phyloP scores from a whole-genome alignment of 768 basidiomycete genomes.

The Leccinum arenicola region DNA sequence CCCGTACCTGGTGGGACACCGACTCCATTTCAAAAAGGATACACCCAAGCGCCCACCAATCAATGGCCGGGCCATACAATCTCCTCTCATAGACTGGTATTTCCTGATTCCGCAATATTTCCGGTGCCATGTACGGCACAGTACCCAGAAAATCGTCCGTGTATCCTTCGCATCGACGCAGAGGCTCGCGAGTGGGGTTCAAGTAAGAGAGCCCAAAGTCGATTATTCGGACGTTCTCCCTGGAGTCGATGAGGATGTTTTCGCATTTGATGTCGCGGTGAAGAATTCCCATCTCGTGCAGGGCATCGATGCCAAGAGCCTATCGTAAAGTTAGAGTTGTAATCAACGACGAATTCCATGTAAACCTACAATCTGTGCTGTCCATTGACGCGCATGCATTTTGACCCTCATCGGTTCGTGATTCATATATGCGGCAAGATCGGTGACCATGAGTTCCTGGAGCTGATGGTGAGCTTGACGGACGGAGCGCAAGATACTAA shows the following conservation, averaged over 20 bases:
- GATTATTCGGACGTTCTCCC: conserved; percentile 38
- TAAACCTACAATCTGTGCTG: conserved; percentile 37
- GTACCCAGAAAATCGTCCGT: conserved; percentile 34
- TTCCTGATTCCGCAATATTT: conserved; percentile 32
- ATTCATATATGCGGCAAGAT: conserved; percentile 32
- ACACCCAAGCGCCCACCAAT: conserved; percentile 45
- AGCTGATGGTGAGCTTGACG: background rate
- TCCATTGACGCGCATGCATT: conserved; percentile 36
- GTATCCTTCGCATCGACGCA: conserved; percentile 17
- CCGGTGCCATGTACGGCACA: conserved; percentile 39
- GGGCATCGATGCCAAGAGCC: conserved; percentile 38
- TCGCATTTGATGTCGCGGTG: conserved; percentile 71
- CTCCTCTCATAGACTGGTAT: conserved; percentile 3
- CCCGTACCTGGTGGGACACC: conserved; percentile 23
- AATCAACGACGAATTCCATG: background rate
- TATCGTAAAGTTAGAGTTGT: conserved; percentile 13
- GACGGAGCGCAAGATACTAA: background rate
- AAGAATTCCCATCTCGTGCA: conserved; percentile 61
- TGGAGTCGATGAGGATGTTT: conserved; percentile 57
- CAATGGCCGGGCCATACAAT: conserved; percentile 33
- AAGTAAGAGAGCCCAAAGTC: conserved; percentile 41
- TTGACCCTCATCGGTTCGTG: conserved; percentile 21
- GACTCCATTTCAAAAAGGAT: conserved; percentile 38
- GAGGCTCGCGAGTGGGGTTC: conserved; percentile 2
- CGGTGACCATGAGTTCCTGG: conserved; percentile 41